Base-by-base conservation (phyloP, 768 basidiomycete genomes). In the Gymnopilus junonius region DNA sequence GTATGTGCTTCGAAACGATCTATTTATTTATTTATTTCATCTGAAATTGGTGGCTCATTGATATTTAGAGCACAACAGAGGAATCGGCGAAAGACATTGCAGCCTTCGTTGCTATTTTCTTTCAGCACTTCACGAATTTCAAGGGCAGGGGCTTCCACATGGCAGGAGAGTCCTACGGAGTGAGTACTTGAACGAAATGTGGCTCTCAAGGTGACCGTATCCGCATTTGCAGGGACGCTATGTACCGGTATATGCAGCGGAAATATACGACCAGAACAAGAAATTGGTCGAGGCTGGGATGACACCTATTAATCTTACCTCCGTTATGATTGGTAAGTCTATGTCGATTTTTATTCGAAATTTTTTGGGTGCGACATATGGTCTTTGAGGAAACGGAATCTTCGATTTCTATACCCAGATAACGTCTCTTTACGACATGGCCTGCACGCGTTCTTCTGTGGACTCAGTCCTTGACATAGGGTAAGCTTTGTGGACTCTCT, bases 121-220 rank as follows among this genome's bases (percentile, higher is more conserved):
- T 92, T 55, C 88, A 91, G 67, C 81, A 87, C 63, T 93, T 93
- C 70, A 80, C 72, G 56, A 79, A 87, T 67, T 91, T 91, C 80
- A 86, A 69, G 70, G 89, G 89, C 3, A 77, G 90, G 2, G 71
- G 77, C 1, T 87, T 89, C 73, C 87, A 89, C 64, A 82, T 90
- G 80, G 80, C 85, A 1, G 87, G 92, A 12, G 92, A 94, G 75
- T 93, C 90, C 0, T 94, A 93, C 67, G 92, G 85, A 1, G 92
- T 91, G 61, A 63, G 85, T 69, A 40, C 25, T 34, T 2, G 20
- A n/a, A 4, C n/a, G n/a, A n/a, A n/a, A n/a, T 40, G 17, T 40
- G 17, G 15, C n/a, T 8, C 39, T 40, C 39, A 40, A 15, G 12
- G n/a, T 40, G 8, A 40, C 39, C 39, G n/a, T 40, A n/a, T n/a